Base-by-base conservation (phyloP, 148 eudicot genomes). In the Fagopyrum homotropicum region DNA sequence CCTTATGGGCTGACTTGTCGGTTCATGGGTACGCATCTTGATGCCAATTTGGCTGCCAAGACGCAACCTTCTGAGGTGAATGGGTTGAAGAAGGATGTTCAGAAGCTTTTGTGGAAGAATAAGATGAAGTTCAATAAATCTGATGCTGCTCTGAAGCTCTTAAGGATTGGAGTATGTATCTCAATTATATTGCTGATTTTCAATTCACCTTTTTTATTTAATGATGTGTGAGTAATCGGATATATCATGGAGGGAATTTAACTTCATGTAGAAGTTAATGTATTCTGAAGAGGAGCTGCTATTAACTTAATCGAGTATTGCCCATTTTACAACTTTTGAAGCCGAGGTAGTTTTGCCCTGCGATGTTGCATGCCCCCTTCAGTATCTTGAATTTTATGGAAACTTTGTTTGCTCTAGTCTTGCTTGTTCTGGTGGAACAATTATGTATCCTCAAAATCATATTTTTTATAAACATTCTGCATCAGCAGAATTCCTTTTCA, bases 91-190 rank as follows among this genome's bases (percentile, higher is more conserved):
- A 96, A 96, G 86, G 98, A 92, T 77, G 89, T 92, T 69, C 99
- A 96, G 81, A 90, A 76, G 84, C 93, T 92, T 79, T 80, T 96
- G 72, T 96, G 99, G 99, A 96, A 96, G 80, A 96, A 90, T 80
- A 92, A 89, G 77, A 89, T 90, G 93, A 89, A 80, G 63, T 96
- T 90, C 51, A 88, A 85, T 1, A 90, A 89, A 83, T 90, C 99
- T 40, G 91, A 89, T 83, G 83, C 86, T 76, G 88, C 82, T 46
- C 94, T 96, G 73, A 92, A 96, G 79, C 80, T 75, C 81, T 92
- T 96, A 49, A 94, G 98, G 14, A 83, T 90, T 78, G 66, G 54
- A 93, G 98, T 89, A 88, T n/a, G 72, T 44, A 17, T 69, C 9
- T 69, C 11, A n/a, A 69, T 17, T 44, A 43, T 40, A 5, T 0